Evolutionary conservation across 345 rosid genomes (phyloP).

Genomic region (Syzygium jambos): DNA sequence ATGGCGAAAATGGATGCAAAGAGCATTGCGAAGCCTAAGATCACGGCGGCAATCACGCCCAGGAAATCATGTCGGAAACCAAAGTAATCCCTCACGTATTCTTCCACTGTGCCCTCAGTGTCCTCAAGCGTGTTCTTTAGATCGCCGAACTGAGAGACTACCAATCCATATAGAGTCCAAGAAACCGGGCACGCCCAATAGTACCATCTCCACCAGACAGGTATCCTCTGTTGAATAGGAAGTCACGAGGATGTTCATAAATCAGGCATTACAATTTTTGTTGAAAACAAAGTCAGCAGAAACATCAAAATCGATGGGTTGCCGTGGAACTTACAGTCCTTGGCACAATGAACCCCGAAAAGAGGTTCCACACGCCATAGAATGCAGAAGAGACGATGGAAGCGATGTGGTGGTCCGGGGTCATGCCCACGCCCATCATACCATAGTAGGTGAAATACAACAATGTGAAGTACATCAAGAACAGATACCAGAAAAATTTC

Average conservation of each 20-base stretch:
- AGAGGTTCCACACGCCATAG: slow-evolving; percentile 30
- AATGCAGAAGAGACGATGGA: slow-evolving; percentile 22
- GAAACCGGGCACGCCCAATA: slow-evolving; percentile 30
- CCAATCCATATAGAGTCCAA: slow-evolving; percentile 33
- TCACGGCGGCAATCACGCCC: slow-evolving; percentile 16
- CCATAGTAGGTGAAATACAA: slow-evolving; percentile 43
- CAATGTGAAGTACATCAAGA: slow-evolving; percentile 36
- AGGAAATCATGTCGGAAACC: slow-evolving; percentile 29
- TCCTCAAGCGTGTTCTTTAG: slow-evolving; percentile 1
- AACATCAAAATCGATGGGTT: not conserved
- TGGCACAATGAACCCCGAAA: slow-evolving; percentile 34
- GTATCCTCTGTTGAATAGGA: slow-evolving; percentile 17
- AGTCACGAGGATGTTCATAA: not conserved
- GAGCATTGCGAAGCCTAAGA: slow-evolving; percentile 12
- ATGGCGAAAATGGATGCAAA: slow-evolving; percentile 16
- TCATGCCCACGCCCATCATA: slow-evolving; percentile 33
- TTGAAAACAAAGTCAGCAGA: not conserved
- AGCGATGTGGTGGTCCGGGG: slow-evolving; percentile 32
- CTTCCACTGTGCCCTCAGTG: slow-evolving; percentile 3
- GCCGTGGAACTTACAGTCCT: slow-evolving; percentile 15
- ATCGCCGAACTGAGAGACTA: slow-evolving; percentile 31
- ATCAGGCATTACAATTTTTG: not conserved
- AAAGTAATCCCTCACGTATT: slow-evolving; percentile 3
- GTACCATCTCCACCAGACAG: slow-evolving; percentile 48
- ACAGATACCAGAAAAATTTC: slow-evolving; percentile 38